These are phyloP conservation scores for Ceratobasidium theobromae DNA, from an alignment of 1,284 basidiomycete species.

Conservation along the genomic window DNA sequence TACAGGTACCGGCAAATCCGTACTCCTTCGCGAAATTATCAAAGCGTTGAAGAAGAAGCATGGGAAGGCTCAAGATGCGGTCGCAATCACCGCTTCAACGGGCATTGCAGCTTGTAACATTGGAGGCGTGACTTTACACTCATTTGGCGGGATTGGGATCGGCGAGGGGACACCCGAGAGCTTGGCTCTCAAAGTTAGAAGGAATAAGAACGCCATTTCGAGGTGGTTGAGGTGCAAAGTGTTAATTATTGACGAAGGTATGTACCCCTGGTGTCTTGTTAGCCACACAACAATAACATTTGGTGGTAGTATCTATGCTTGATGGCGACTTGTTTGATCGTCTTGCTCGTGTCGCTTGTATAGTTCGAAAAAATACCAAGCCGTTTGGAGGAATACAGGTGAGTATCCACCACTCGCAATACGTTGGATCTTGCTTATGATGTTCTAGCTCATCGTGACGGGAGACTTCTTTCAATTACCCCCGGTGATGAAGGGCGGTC, in stretches of 20 bases:
- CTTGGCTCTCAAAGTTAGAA: conserved; percentile 47
- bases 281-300: conserved; percentile 8
- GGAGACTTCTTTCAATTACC: conserved; percentile 98
- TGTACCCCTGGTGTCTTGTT: conserved; percentile 36
- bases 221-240: conserved; percentile 58
- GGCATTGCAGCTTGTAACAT: conserved; percentile 67
- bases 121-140: conserved; percentile 60
- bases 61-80: conserved; percentile 49
- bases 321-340: conserved; percentile 66
- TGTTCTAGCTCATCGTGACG: conserved; percentile 76
- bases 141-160: conserved; percentile 56
- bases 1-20: conserved; percentile 59
- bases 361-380: conserved; percentile 49
- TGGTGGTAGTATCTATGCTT: conserved; percentile 57
- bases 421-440: background rate
- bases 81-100: conserved; percentile 55
- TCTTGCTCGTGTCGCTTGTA: conserved; percentile 58
- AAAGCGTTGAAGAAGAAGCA: conserved; percentile 54
- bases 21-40: conserved; percentile 59
- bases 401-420: conserved; percentile 20
- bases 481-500: conserved; percentile 66
- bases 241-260: conserved; percentile 72
- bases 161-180: conserved; percentile 45
- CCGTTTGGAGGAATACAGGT: conserved; percentile 79
- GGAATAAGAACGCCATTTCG: conserved; percentile 43